phyloP scores from a whole-genome alignment of 331 rosid species.

The Erythrophleum ivorense region DNA sequence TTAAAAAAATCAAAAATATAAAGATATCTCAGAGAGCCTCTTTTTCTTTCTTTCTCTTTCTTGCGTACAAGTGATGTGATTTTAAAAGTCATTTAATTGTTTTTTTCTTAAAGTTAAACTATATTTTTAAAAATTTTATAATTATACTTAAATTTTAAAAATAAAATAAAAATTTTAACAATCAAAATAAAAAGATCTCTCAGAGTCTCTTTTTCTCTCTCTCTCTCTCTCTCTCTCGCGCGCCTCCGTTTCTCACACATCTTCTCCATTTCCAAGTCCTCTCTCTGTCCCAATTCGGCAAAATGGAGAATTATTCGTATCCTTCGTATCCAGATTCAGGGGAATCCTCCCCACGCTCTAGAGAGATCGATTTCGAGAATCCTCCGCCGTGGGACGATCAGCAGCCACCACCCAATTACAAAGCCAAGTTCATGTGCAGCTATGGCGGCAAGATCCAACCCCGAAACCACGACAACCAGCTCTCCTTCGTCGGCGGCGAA shows the following conservation, averaged over 20 bases:
- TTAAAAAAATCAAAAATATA: too few species aligned
- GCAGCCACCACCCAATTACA: conserved; percentile 56
- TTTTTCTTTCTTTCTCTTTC: too few species aligned
- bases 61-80: not conserved
- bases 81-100: too few species aligned
- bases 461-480: conserved; percentile 83
- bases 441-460: conserved; percentile 97
- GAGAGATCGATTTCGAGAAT: conserved; percentile 87
- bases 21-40: too few species aligned
- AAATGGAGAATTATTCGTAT: conserved; percentile 74
- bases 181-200: too few species aligned
- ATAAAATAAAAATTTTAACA: too few species aligned
- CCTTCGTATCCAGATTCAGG: conserved; percentile 84
- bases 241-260: not conserved
- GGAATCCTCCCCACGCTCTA: conserved; percentile 82
- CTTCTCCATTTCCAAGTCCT: too few species aligned
- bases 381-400: conserved; percentile 83
- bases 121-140: too few species aligned
- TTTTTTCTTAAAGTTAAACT: too few species aligned
- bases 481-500: conserved; percentile 88
- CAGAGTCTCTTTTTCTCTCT: too few species aligned
- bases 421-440: conserved; percentile 88
- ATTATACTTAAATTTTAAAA: too few species aligned
- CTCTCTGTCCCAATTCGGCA: not conserved
- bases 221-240: too few species aligned